Evolutionary conservation across 331 rosid species (phyloP).

Genomic region (Ulmus americana): DNA sequence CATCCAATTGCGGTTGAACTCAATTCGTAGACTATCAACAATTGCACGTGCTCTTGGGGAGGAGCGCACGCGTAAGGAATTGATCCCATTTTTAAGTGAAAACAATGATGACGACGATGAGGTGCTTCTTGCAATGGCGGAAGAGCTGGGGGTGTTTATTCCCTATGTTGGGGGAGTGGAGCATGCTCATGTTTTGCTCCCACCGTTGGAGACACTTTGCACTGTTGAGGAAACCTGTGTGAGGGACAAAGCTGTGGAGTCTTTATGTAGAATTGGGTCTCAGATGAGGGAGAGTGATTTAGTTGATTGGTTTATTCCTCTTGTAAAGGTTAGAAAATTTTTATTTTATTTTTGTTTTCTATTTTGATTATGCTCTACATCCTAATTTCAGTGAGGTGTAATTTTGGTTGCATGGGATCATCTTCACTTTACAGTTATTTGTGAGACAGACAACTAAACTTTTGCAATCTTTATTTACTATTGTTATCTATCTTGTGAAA

Average conservation of each 20-base stretch:
- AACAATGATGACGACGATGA: conserved; percentile 91
- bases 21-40: conserved; percentile 86
- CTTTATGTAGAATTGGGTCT: conserved; percentile 86
- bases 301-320: conserved; percentile 77
- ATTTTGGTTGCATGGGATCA: not conserved
- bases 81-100: conserved; percentile 84
- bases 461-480: not conserved
- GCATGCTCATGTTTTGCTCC: conserved; percentile 75
- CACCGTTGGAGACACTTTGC: conserved; percentile 80
- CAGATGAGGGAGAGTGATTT: conserved; percentile 91
- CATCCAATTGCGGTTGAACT: conserved; percentile 82
- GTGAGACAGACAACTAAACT: not conserved
- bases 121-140: conserved; percentile 99
- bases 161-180: conserved; percentile 98
- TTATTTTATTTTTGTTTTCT: not conserved
- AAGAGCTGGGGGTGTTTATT: conserved; percentile 88
- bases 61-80: conserved; percentile 83
- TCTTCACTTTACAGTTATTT: not conserved
- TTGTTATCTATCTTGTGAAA: not conserved
- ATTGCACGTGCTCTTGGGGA: conserved; percentile 97
- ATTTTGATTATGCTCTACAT: not conserved
- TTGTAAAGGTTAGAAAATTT: conserved; percentile 65
- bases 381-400: not conserved
- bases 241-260: conserved; percentile 90
- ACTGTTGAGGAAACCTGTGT: conserved; percentile 97